These are phyloP conservation scores for Aspergillus costaricaensis DNA, from an alignment of 2,329 filamentous ascomycete species.

Conservation along the genomic window DNA sequence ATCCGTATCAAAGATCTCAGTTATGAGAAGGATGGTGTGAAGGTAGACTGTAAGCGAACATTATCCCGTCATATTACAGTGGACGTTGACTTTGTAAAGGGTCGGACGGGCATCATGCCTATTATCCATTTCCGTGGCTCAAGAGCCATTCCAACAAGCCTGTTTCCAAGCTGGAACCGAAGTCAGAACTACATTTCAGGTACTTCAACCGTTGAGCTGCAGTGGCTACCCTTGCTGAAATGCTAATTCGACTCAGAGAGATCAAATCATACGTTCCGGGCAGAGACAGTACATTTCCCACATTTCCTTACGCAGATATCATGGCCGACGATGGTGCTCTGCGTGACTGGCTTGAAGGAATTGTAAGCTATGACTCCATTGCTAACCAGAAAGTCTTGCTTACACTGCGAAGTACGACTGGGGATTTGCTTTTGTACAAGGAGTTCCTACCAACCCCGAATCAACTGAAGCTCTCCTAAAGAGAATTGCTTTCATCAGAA, in stretches of 20 bases:
- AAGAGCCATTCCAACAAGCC: conserved; percentile 44
- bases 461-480: conserved; percentile 74
- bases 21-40: conserved; percentile 41
- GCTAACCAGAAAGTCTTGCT: conserved; percentile 4
- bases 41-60: conserved; percentile 53
- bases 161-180: conserved; percentile 20
- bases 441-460: conserved; percentile 67
- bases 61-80: conserved; percentile 8
- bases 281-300: conserved; percentile 54
- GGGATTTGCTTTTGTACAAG: conserved; percentile 77
- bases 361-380: conserved; percentile 43
- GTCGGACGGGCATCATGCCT: conserved; percentile 69
- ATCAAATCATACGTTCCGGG: conserved; percentile 42
- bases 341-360: conserved; percentile 62
- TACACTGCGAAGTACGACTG: conserved; percentile 56
- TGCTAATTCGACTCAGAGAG: conserved; percentile 24
- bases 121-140: conserved; percentile 67
- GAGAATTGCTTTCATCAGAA: conserved; percentile 80
- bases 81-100: conserved; percentile 48
- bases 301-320: conserved; percentile 61
- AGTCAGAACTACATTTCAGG: conserved; percentile 21
- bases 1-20: conserved; percentile 40
- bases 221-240: neutral
- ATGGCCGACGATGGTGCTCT: conserved; percentile 61
- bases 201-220: conserved; percentile 8